phyloP scores from a whole-genome alignment of 148 eudicot genomes.

The Cornus controversa region DNA sequence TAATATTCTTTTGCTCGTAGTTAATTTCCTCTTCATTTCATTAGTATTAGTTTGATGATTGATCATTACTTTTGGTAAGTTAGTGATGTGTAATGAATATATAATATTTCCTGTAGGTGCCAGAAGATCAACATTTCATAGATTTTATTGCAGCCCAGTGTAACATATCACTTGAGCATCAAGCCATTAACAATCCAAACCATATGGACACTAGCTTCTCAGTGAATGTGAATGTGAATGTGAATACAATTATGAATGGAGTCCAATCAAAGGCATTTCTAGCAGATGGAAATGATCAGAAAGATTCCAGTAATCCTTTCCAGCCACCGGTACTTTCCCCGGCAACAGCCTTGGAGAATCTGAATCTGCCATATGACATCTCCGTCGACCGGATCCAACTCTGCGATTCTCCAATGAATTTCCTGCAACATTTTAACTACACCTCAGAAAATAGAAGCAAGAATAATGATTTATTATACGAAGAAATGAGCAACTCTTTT shows the following conservation, averaged over 20 bases:
- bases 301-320: slow-evolving; percentile 19
- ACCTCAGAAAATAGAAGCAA: slow-evolving; percentile 24
- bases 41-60: neutral
- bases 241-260: slow-evolving; percentile 22
- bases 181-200: slow-evolving; percentile 31
- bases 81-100: too few relatives aligned
- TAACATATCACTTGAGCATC: slow-evolving; percentile 50
- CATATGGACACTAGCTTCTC: slow-evolving; percentile 31
- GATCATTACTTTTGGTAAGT: neutral
- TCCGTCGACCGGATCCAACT: slow-evolving; percentile 31
- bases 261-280: slow-evolving; percentile 12
- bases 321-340: slow-evolving; percentile 28
- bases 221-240: slow-evolving; percentile 17
- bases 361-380: slow-evolving; percentile 32
- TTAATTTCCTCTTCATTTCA: neutral
- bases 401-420: slow-evolving; percentile 39
- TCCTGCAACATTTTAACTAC: slow-evolving; percentile 43
- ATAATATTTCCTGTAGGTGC: slow-evolving; percentile 33
- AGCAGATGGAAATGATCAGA: slow-evolving; percentile 17
- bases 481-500: slow-evolving; percentile 20
- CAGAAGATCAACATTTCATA: slow-evolving; percentile 66
- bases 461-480: slow-evolving; percentile 32
- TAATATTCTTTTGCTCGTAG: neutral
- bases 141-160: slow-evolving; percentile 67
- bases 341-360: slow-evolving; percentile 24